Conservation (phyloP, 257 asterid genomes). For the Eustoma russellianum region DNA sequence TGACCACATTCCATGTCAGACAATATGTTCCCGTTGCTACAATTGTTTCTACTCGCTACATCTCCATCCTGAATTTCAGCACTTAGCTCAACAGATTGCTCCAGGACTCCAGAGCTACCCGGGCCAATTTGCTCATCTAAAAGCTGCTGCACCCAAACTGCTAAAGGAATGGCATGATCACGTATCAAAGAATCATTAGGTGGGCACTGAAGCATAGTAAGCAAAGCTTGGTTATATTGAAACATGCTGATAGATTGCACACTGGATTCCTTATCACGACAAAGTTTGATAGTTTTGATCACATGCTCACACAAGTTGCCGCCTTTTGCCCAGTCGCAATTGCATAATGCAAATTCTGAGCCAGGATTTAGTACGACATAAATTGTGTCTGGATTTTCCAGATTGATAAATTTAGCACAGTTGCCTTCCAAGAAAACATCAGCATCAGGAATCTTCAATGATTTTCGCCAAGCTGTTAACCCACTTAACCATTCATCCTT, state of each 20-base stretch:
- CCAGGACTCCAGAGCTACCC: constrained; percentile 18
- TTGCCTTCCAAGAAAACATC: constrained; percentile 50
- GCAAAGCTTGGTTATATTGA: constrained; percentile 66
- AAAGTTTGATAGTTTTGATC: constrained; percentile 50
- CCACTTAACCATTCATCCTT: constrained; percentile 84
- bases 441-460: constrained; percentile 59
- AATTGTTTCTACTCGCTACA: constrained; percentile 7
- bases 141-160: constrained; percentile 65
- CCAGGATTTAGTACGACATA: constrained; percentile 58
- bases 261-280: constrained; percentile 41
- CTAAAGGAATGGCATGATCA: constrained; percentile 72
- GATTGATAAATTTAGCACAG: constrained; percentile 45
- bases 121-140: constrained; percentile 40
- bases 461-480: constrained; percentile 77
- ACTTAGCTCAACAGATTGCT: constrained; percentile 19
- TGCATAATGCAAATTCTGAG: constrained; percentile 81
- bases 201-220: constrained; percentile 46
- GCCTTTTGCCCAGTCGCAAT: constrained; percentile 65
- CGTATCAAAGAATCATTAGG: constrained; percentile 69
- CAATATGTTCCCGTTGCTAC: constrained; percentile 10
- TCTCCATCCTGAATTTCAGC: constrained; percentile 14
- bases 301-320: constrained; percentile 89
- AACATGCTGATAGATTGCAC: constrained; percentile 58
- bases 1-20: constrained; percentile 14
- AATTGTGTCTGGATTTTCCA: constrained; percentile 27